Evolutionary conservation across 106 monocot species (phyloP).

Genomic region (Posidonia australis): DNA sequence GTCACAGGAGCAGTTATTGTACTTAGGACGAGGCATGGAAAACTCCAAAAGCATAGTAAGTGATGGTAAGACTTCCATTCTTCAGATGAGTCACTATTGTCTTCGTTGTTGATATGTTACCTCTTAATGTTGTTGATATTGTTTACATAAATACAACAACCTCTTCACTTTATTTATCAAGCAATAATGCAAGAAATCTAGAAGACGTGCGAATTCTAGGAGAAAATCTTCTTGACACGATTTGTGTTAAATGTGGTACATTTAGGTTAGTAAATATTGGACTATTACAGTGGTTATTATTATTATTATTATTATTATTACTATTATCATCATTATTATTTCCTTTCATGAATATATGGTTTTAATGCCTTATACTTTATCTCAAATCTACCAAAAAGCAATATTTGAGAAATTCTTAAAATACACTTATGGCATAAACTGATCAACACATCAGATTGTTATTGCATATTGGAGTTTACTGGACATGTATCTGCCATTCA

Average conservation of each 20-base stretch:
- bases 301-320: no score
- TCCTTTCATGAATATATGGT: no score
- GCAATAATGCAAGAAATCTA: conserved; percentile 55
- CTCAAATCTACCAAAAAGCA: no score
- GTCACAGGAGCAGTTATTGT: conserved; percentile 96
- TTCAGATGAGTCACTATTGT: background rate
- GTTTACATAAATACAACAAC: conserved; percentile 43
- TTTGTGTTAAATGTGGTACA: conserved; percentile 70
- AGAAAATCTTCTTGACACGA: conserved; percentile 94
- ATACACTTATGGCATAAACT: no score
- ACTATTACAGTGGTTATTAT: no score
- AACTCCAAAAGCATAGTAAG: conserved; percentile 22
- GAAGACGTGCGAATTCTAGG: conserved; percentile 74
- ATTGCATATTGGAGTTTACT: no score
- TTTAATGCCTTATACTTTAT: no score
- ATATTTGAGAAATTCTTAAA: no score
- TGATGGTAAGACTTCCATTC: conserved; percentile 39
- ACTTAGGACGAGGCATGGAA: conserved; percentile 58
- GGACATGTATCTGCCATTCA: no score
- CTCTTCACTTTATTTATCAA: conserved; percentile 77
- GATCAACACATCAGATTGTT: no score
- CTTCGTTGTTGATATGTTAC: background rate
- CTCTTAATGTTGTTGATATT: background rate
- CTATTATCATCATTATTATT: no score
- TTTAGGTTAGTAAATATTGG: conserved; percentile 46